Base-by-base conservation (phyloP, 1,284 basidiomycete species). In the Anthracocystis setariae region DNA sequence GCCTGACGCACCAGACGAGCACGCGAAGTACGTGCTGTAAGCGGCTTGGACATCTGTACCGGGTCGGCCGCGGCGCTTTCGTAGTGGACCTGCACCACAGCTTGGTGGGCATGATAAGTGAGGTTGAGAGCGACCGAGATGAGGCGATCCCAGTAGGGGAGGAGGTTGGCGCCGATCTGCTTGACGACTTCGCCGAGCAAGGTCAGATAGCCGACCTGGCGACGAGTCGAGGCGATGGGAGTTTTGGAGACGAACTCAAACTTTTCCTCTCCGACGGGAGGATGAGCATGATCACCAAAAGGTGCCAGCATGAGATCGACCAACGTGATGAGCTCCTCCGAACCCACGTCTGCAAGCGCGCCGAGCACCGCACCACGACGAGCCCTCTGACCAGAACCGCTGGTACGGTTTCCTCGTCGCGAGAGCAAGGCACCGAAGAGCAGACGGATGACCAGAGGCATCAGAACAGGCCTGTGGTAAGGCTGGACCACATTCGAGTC, bases 371-470 rank as follows among this genome's bases (percentile, higher is more conserved):
- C 92, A 25, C 85, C 88, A 85, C 83, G 91, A 29, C 92, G 87
- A 39, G 77, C 70, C 20, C 59, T 48, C 43, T 79, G 77, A 54
- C 93, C 91, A 0, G 87, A 88, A n/a, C 85, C 85, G 46, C 84
- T 88, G 1, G 84, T 80, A 15, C 87, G 85, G 9, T 90, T 87
- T 1, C 92, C 91, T 58, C 88, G 88, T 65, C 88, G 89, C 77
- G 94, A 92, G 43, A 93, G 87, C 90, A 98, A 92, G 66, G 92
- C 84, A 3, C 96, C 96, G 83, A 91, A 99, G 5, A 97, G 86
- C 0, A 98, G 80, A 17, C 93, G 88, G 18, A 93, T 88, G 48
- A 91, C 82, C 8, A 91, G 86, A 25, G 90, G 88, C n/a, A 97
- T 87, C 9, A 93, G 85, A 73, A 90, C 89, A 1, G 81, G 79